These are phyloP conservation scores for Comarum palustre DNA, from an alignment of 306 rosid species.

Conservation along the genomic window DNA sequence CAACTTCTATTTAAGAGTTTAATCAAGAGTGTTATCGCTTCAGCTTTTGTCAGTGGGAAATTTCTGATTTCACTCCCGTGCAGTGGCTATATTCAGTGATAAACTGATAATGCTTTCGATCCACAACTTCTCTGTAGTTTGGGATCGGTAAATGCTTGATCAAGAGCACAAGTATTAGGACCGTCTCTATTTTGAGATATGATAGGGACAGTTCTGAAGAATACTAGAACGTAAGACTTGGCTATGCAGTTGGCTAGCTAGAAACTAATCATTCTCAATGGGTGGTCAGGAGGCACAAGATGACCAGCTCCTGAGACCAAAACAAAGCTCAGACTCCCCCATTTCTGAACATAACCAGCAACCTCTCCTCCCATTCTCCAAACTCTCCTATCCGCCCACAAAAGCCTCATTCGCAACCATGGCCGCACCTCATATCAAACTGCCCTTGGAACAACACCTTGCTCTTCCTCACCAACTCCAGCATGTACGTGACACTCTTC, in stretches of 20 bases:
- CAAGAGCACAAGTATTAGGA: background rate
- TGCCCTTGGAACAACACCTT: conserved; percentile 31
- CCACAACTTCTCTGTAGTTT: background rate
- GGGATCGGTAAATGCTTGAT: background rate
- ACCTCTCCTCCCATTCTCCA: conserved; percentile 4
- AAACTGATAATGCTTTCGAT: no score
- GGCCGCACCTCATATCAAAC: conserved; percentile 15
- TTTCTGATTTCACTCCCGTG: no score
- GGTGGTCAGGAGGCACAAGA: conserved; percentile 26
- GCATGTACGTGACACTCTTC: conserved; percentile 6
- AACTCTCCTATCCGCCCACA: background rate
- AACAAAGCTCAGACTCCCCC: conserved; percentile 31
- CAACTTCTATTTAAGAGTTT: background rate
- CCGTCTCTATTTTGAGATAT: background rate
- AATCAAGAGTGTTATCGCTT: background rate
- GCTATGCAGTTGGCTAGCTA: background rate
- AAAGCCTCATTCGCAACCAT: background rate
- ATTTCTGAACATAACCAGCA: conserved; percentile 1
- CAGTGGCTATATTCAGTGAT: no score
- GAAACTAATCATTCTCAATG: no score
- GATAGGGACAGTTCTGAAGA: no score
- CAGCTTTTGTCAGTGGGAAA: no score
- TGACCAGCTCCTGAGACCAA: conserved; percentile 39
- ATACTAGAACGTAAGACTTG: background rate
- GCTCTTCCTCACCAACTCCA: conserved; percentile 9